These are phyloP conservation scores for Rhododendron williamsianum DNA, from an alignment of 148 eudicot species.

Conservation along the genomic window DNA sequence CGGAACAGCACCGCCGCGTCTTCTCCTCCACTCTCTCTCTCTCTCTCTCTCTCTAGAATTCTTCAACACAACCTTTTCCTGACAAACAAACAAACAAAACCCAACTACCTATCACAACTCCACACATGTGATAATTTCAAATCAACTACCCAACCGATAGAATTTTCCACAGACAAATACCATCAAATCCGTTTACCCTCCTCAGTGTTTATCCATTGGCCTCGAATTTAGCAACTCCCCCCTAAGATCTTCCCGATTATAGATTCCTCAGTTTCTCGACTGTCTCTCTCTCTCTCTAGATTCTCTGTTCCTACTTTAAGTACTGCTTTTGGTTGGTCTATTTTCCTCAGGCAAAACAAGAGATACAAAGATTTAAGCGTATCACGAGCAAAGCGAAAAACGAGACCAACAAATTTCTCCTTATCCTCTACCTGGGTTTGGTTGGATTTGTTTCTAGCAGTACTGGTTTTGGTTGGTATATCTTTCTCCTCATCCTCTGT, in stretches of 20 bases:
- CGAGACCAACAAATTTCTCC: background rate
- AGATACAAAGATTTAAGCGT: too few species aligned
- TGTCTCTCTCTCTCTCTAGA: too few species aligned
- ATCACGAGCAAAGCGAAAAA: too few species aligned
- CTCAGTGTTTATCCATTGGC: conserved; percentile 29
- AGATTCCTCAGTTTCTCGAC: background rate
- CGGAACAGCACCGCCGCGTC: conserved; percentile 2
- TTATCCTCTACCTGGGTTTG: background rate
- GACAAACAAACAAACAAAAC: background rate
- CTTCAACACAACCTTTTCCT: background rate
- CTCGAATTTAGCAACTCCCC: conserved; percentile 12
- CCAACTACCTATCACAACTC: background rate
- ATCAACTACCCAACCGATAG: background rate
- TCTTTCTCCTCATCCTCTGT: background rate
- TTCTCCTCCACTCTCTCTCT: background rate
- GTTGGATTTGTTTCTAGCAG: too few species aligned
- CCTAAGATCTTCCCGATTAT: background rate
- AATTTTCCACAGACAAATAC: background rate
- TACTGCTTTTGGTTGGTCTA: background rate
- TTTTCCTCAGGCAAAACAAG: background rate
- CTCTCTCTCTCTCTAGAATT: background rate
- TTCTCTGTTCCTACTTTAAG: too few species aligned
- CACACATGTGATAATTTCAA: background rate
- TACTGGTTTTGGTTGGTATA: background rate
- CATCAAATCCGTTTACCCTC: background rate